Evolutionary conservation across 1,284 basidiomycete species (phyloP), one percentile per base, ranked within the genome.

Genomic region (Cryptococcus deneoformans): DNA sequence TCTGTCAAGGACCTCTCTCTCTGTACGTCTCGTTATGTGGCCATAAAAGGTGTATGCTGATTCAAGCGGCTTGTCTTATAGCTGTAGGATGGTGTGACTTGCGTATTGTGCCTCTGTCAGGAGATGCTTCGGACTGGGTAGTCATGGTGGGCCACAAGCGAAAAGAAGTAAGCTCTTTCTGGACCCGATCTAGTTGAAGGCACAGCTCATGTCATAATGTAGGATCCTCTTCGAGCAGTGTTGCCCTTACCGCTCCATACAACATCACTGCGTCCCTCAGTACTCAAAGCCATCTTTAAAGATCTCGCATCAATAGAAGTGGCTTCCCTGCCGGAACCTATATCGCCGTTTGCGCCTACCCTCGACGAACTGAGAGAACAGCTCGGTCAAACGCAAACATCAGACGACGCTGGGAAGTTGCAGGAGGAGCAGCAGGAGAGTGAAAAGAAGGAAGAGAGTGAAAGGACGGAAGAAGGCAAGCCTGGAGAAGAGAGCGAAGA

Each of bases 1-100:
- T 60, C 72, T 2, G 65, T 70, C 40, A 71, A 73, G 29, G 78
- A 79, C 58, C 65, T 79, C n/a, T 59, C 70, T 0, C 70, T 78
- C 9, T 74, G 76, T 76, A 40, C 48, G 73, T 69, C 39, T 16
- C 50, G 7, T 12, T 10, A 42, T 16, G 44, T 5, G 37, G 12
- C 44, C 16, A 6, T 10, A 0, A 7, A 10, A 3, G 5, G 9
- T 6, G 10, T 37, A 11, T 10, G 50, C 36, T 40, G 12, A 38
- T 38, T 16, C 37, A 7, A 24, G 9, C 24, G 10, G 10, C 37
- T 29, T 35, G 46, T 43, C 36, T 6, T 49, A 36, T 48, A 77
- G 78, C 77, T 38, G 70, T 77, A 36, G 74, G 75, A 63, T 79
- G 78, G 78, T 56, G 60, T n/a, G 68, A 75, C 54, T 61, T 78